Percentiles rank a stretch among this genome's conserved stretches.
These are phyloP conservation scores for Calonectria naviculata DNA, from an alignment of 2,329 filamentous ascomycete species.

Conservation along the genomic window DNA sequence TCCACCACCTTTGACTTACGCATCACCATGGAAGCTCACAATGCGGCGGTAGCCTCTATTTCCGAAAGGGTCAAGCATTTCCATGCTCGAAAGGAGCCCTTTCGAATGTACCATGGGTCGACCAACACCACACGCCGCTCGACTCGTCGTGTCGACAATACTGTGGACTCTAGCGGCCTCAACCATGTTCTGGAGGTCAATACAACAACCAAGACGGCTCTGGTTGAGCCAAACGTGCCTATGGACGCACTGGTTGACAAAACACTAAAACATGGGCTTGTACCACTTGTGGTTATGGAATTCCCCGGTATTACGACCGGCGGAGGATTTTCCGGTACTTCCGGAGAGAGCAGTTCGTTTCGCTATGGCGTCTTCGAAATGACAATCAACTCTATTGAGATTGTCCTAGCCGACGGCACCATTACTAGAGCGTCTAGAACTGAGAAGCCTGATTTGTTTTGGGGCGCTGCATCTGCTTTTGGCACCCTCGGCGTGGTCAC, in stretches of 20 bases:
- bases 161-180: slow-evolving; percentile 75
- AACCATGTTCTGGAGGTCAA: slow-evolving; percentile 73
- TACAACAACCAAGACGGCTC: slow-evolving; percentile 59
- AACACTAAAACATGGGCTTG: slow-evolving; percentile 64
- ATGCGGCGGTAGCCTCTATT: slow-evolving; percentile 55
- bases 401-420: slow-evolving; percentile 71
- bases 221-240: slow-evolving; percentile 78
- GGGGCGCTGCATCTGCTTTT: slow-evolving; percentile 72
- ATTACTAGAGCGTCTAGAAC: slow-evolving; percentile 64
- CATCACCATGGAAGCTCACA: slow-evolving; percentile 55
- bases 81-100: slow-evolving; percentile 60
- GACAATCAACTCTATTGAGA: slow-evolving; percentile 71
- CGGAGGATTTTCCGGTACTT: slow-evolving; percentile 73
- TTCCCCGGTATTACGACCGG: slow-evolving; percentile 79
- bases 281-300: slow-evolving; percentile 77
- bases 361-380: slow-evolving; percentile 74
- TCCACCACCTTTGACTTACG: neutral
- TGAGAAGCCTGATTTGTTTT: slow-evolving; percentile 69
- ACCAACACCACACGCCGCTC: slow-evolving; percentile 79
- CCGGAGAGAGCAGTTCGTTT: slow-evolving; percentile 76
- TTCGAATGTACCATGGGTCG: slow-evolving; percentile 81
- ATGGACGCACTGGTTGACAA: slow-evolving; percentile 73
- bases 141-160: slow-evolving; percentile 59
- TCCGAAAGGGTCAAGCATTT: slow-evolving; percentile 57
- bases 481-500: slow-evolving; percentile 77